Base-by-base conservation (phyloP, 768 basidiomycete genomes). In the Tricholoma terreum region DNA sequence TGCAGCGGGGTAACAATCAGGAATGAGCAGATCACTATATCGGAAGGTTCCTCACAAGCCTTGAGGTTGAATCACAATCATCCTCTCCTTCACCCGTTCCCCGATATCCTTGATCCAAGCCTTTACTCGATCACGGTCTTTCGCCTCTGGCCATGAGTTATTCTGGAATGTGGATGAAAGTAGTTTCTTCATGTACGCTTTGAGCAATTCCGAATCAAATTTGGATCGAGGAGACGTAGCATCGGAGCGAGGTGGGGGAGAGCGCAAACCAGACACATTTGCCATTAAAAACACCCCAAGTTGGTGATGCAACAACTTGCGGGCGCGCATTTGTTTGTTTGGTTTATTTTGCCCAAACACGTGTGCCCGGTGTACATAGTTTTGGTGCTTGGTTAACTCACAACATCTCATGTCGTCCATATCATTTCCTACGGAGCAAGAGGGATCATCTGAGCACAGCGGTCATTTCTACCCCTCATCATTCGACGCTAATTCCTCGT, bases 71-170 rank as follows among this genome's bases (percentile, higher is more conserved):
- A 93, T 90, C 67, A 89, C 88, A 53, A 90, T 63, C 89, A 92
- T 92, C 64, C 92, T 77, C 69, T 91, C 87, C 72, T 92, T 94
- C 43, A 94, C 83, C 48, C 92, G 81, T 65, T 90, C 89, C 17
- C 89, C 84, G 57, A 94, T 87, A 65, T 94, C 89, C 71, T 86
- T 90, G 69, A 90, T 91, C 86, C 88, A 90, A 5, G 71, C 77
- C 69, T 83, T 87, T 15, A 87, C 80, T 57, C 80, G 81, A 33
- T 92, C 89, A 22, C 82, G 79, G 54, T 93, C 90, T 62, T 83
- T 84, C 49, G 78, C 67, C 43, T 85, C 83, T 31, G 85, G 80
- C 91, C 90, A 94, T 9, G 80, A 67, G 54, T 78, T 80, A 51
- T 72, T 77, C 56, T 86, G 81, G 38, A 94, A 77, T 1, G 85